Evolutionary conservation across 352 stramenopile species (phyloP).

Genomic region (Globisporangium iwayamae): DNA sequence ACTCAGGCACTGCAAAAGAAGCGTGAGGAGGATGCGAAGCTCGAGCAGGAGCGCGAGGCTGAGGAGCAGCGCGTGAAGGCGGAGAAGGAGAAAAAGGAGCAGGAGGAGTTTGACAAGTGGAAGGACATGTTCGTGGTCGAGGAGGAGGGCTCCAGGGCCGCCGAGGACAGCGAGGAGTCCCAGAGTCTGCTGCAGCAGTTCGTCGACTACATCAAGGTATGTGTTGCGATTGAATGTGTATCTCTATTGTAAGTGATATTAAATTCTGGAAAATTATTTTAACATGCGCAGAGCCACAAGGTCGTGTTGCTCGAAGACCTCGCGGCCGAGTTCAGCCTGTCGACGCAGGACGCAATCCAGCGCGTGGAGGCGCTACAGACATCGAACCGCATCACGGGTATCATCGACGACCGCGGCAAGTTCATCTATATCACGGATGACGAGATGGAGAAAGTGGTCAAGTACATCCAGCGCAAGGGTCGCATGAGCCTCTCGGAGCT

Average conservation of each 20-base stretch:
- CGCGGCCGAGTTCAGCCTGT: conserved; percentile 55
- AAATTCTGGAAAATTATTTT: neutral
- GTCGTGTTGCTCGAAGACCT: conserved; percentile 77
- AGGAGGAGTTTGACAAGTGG: conserved; percentile 76
- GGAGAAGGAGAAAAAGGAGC: conserved; percentile 57
- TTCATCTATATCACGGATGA: conserved; percentile 81
- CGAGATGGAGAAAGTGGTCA: conserved; percentile 72
- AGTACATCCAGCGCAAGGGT: conserved; percentile 65
- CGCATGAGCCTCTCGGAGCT: conserved; percentile 60
- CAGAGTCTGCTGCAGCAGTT: conserved; percentile 66
- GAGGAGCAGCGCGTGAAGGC: conserved; percentile 38
- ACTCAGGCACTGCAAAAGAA: conserved; percentile 46
- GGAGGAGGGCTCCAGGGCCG: conserved; percentile 49
- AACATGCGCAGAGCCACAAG: conserved; percentile 43
- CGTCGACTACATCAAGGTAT: conserved; percentile 65
- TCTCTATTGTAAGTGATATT: neutral
- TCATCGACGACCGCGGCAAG: conserved; percentile 77
- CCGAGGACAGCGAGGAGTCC: conserved; percentile 58
- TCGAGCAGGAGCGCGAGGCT: conserved; percentile 46
- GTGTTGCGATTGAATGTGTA: neutral
- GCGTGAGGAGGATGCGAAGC: conserved; percentile 45
- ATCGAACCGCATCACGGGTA: conserved; percentile 56
- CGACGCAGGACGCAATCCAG: conserved; percentile 65
- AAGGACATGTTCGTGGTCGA: conserved; percentile 75
- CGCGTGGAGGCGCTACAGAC: conserved; percentile 54